Conservation (phyloP, 1,284 basidiomycete genomes). For the Melampsora medusae region DNA sequence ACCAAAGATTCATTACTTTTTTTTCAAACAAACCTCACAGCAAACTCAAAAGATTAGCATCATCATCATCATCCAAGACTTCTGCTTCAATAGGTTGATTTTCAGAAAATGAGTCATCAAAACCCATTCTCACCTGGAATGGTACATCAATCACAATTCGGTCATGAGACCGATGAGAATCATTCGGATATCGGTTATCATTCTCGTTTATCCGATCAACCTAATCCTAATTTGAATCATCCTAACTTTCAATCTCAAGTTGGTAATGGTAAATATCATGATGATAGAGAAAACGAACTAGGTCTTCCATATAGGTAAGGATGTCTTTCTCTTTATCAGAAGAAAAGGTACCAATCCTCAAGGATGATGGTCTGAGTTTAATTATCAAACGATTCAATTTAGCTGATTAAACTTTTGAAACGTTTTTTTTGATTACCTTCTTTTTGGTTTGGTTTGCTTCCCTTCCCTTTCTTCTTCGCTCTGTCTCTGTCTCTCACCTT, state of each 20-base stretch:
- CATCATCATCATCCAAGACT: no score
- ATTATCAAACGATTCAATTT: background rate
- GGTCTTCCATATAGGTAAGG: background rate
- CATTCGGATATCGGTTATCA: conserved; percentile 3
- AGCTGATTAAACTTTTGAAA: background rate
- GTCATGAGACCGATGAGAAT: background rate
- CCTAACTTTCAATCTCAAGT: background rate
- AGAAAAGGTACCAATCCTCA: no score
- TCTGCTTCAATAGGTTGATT: no score
- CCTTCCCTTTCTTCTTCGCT: background rate
- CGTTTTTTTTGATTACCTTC: background rate
- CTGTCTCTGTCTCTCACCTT: background rate
- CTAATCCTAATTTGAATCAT: background rate
- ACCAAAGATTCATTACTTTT: no score
- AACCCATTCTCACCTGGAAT: conserved; percentile 2
- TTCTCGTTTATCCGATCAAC: background rate
- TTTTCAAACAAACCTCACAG: no score
- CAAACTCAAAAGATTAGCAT: no score
- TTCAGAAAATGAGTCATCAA: no score
- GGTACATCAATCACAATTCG: background rate
- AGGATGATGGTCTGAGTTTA: background rate
- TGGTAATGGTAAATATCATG: background rate
- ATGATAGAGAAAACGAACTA: background rate
- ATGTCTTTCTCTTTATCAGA: background rate
- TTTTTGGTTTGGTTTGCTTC: background rate